Conservation (phyloP, 1,139 yeast species). For the Suhomyces coccinellae region DNA sequence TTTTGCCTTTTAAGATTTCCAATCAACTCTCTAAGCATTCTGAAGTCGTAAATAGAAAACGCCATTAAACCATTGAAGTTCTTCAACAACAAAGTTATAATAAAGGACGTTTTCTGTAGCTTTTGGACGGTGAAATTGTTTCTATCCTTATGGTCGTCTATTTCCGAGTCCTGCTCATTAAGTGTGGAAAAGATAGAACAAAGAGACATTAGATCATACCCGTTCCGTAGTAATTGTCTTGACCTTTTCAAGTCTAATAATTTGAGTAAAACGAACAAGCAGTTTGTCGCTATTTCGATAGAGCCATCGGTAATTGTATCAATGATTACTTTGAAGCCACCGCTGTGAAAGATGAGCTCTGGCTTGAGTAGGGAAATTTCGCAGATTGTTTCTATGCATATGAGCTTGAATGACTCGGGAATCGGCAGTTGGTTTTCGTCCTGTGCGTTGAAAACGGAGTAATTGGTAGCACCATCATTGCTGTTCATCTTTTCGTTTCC, state of each 20-base stretch:
- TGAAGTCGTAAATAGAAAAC: slow-evolving; percentile 58
- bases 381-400: slow-evolving; percentile 68
- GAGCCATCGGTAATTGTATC: slow-evolving; percentile 64
- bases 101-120: slow-evolving; percentile 61
- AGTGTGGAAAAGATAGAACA: slow-evolving; percentile 53
- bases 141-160: slow-evolving; percentile 4
- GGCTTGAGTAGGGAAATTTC: slow-evolving; percentile 70
- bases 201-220: slow-evolving; percentile 63
- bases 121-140: slow-evolving; percentile 27
- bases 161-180: slow-evolving; percentile 29
- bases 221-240: slow-evolving; percentile 57
- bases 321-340: slow-evolving; percentile 63
- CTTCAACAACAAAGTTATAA: slow-evolving; percentile 62
- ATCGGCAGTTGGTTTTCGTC: slow-evolving; percentile 5
- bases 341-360: slow-evolving; percentile 56
- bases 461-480: slow-evolving; percentile 5
- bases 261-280: slow-evolving; percentile 57
- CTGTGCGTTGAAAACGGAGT: neutral
- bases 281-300: slow-evolving; percentile 53
- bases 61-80: slow-evolving; percentile 78
- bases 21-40: slow-evolving; percentile 58
- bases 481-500: slow-evolving; percentile 12
- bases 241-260: slow-evolving; percentile 62
- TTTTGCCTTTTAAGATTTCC: slow-evolving; percentile 63
- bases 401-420: slow-evolving; percentile 39